A percentile compares a stretch with the other conserved stretches of the same genome.
Conservation (phyloP, 371 early-diverging fungal species). For the Rhizopus delemar region DNA sequence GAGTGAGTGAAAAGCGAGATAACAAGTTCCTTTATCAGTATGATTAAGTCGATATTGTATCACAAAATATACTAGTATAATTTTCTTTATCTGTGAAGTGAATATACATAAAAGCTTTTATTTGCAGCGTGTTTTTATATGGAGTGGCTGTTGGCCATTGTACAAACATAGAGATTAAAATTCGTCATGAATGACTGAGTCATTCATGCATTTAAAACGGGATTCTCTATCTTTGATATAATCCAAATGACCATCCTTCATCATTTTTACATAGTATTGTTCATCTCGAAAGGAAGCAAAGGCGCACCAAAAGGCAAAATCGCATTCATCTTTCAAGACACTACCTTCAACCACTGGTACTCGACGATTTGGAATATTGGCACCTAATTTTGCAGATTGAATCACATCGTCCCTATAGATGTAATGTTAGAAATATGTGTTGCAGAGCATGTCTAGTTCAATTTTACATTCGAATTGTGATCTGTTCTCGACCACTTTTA, state of each 20-base stretch:
- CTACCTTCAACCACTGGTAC: constrained; percentile 34
- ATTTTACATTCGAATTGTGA: constrained; percentile 35
- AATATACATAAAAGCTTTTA: neutral
- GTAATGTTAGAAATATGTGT: neutral
- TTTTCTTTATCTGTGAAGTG: neutral
- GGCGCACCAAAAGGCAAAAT: constrained; percentile 39
- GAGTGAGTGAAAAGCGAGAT: no score
- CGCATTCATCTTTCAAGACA: constrained; percentile 34
- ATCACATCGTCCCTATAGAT: constrained; percentile 31
- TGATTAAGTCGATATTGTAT: no score
- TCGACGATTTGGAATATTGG: constrained; percentile 19
- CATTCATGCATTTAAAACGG: neutral
- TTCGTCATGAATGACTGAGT: neutral
- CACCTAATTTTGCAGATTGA: constrained; percentile 33
- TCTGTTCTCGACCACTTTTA: constrained; percentile 37
- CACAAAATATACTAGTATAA: no score
- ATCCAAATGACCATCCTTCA: constrained; percentile 9
- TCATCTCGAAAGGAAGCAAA: constrained; percentile 24
- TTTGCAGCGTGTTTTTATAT: neutral
- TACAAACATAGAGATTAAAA: neutral
- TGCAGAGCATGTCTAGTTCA: neutral
- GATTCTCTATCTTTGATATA: constrained; percentile 19
- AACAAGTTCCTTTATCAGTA: no score
- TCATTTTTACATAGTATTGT: constrained; percentile 27
- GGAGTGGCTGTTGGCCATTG: neutral